Conservation (phyloP, 108 stramenopile genomes). For the Licmophora abbreviata region DNA sequence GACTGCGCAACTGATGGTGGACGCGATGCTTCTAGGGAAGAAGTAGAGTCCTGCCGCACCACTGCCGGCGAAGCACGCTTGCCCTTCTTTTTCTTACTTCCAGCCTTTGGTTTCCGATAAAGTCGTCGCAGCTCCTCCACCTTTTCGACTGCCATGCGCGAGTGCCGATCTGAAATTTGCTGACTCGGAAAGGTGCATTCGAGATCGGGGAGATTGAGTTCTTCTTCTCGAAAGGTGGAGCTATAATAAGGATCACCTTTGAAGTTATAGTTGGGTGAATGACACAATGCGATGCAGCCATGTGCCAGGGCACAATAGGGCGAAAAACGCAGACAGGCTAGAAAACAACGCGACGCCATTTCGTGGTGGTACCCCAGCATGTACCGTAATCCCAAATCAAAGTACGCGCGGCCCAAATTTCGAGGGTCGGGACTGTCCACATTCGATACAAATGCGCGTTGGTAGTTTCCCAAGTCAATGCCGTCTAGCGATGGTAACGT, state of each 20-base stretch:
- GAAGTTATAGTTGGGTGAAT: constrained; percentile 83
- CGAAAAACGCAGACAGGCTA: constrained; percentile 45
- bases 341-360: constrained; percentile 59
- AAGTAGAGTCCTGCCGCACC: constrained; percentile 12
- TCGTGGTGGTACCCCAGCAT: constrained; percentile 77
- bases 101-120: constrained; percentile 10
- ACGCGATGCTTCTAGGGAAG: no score
- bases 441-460: constrained; percentile 57
- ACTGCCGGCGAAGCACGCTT: constrained; percentile 12
- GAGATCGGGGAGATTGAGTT: constrained; percentile 30
- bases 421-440: constrained; percentile 33
- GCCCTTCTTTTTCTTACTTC: constrained; percentile 11
- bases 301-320: constrained; percentile 79
- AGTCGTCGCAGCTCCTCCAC: constrained; percentile 53
- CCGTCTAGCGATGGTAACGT: constrained; percentile 15
- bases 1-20: background rate
- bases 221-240: constrained; percentile 64
- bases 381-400: constrained; percentile 60
- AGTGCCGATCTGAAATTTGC: constrained; percentile 71
- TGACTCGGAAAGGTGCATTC: constrained; percentile 66
- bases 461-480: constrained; percentile 52
- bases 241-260: constrained; percentile 82
- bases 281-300: constrained; percentile 68
- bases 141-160: constrained; percentile 46
- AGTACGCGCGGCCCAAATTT: constrained; percentile 43